Evolutionary conservation across 108 stramenopile species (phyloP).

Genomic region (Cyclotella distinguenda): DNA sequence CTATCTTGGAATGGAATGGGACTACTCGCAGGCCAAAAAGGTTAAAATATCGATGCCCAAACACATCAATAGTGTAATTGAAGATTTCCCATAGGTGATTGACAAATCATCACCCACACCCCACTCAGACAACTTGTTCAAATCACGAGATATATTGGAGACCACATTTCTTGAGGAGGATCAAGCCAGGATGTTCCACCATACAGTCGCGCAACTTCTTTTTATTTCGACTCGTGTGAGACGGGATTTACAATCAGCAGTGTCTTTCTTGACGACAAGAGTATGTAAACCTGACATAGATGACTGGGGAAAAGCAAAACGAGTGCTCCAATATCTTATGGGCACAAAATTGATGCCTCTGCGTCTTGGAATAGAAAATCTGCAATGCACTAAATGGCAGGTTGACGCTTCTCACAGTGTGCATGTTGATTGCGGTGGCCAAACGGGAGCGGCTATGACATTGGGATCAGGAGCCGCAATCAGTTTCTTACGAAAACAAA

Average conservation of each 20-base stretch:
- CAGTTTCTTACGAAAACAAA: constrained; percentile 21
- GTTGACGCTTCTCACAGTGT: constrained; percentile 35
- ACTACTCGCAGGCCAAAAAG: constrained; percentile 4
- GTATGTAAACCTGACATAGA: constrained; percentile 17
- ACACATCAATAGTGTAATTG: constrained; percentile 8
- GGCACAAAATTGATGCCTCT: background rate
- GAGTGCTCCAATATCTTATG: constrained; percentile 4
- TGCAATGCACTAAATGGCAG: constrained; percentile 19
- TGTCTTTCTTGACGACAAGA: constrained; percentile 6
- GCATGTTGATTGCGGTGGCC: constrained; percentile 50
- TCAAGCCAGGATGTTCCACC: constrained; percentile 1
- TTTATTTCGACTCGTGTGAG: background rate
- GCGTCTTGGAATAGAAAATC: constrained; percentile 1
- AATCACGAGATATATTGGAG: background rate
- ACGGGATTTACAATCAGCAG: background rate
- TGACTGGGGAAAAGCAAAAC: constrained; percentile 9
- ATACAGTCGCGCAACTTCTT: constrained; percentile 1
- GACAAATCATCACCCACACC: background rate
- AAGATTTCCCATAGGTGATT: constrained; percentile 1
- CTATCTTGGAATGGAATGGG: constrained; percentile 4
- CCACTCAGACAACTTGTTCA: constrained; percentile 10
- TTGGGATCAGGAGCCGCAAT: constrained; percentile 41
- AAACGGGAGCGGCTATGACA: constrained; percentile 49
- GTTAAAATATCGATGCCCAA: background rate
- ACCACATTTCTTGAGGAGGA: background rate